phyloP scores from a whole-genome alignment of 768 basidiomycete genomes.

The Termitomyces titanicus region DNA sequence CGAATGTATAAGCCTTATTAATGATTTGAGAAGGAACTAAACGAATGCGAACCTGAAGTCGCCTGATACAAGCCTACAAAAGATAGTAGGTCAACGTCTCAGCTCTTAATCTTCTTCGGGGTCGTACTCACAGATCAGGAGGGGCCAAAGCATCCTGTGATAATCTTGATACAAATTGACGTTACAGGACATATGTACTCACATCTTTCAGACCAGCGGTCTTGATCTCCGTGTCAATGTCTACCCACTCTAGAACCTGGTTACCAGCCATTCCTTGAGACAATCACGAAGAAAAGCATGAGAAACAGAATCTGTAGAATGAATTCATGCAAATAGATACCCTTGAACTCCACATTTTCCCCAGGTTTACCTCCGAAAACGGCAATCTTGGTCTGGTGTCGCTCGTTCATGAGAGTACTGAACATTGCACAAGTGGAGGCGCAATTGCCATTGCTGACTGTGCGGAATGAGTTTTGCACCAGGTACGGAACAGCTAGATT shows the following conservation, averaged over 20 bases:
- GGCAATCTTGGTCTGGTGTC: conserved; percentile 47
- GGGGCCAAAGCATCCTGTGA: conserved; percentile 35
- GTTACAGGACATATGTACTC: conserved; percentile 8
- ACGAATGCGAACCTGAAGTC: conserved; percentile 42
- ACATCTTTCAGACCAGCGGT: conserved; percentile 50
- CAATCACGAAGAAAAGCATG: neutral
- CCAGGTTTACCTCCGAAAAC: conserved; percentile 57
- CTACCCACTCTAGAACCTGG: conserved; percentile 59
- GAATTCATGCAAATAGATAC: conserved; percentile 17
- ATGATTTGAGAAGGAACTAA: neutral
- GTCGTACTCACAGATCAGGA: conserved; percentile 36
- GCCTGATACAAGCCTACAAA: conserved; percentile 34
- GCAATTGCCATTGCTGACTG: conserved; percentile 44
- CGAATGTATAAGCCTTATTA: neutral
- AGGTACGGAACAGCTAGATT: neutral
- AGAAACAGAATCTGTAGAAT: neutral
- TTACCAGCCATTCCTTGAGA: conserved; percentile 52
- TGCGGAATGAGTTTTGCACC: neutral
- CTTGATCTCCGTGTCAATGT: conserved; percentile 59
- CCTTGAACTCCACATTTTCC: conserved; percentile 47
- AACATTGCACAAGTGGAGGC: conserved; percentile 66
- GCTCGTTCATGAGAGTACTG: conserved; percentile 57
- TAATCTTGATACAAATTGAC: neutral
- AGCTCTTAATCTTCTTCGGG: neutral
- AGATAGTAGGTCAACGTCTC: neutral